phyloP scores from a whole-genome alignment of 2,329 filamentous ascomycete genomes.

The Microdochium nivale region DNA sequence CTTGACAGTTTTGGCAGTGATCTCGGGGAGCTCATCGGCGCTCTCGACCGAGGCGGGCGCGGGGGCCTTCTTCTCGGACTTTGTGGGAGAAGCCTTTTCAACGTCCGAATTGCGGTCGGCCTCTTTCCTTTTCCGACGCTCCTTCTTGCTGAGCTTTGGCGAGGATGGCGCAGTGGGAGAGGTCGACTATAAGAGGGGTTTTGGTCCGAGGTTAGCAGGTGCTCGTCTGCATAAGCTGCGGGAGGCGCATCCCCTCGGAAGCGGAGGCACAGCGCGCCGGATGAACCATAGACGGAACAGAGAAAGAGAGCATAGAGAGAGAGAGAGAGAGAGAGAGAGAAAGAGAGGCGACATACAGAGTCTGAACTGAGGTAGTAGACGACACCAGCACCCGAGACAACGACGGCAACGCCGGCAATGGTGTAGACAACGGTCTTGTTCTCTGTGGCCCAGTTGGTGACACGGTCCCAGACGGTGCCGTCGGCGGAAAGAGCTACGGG shows the following conservation, averaged over 20 bases:
- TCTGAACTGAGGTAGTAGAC: conserved; percentile 77
- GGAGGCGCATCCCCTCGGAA: not conserved
- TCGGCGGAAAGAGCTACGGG: conserved; percentile 38
- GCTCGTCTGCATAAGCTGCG: not conserved
- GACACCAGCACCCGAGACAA: conserved; percentile 83
- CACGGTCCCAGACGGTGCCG: conserved; percentile 73
- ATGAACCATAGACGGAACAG: not conserved
- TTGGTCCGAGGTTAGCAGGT: conserved; percentile 14
- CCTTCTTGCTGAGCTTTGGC: conserved; percentile 81
- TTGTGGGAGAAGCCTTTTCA: conserved; percentile 24
- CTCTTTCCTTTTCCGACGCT: conserved; percentile 81
- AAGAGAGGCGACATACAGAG: conserved; percentile 35
- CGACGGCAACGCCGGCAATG: conserved; percentile 86
- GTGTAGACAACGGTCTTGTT: conserved; percentile 96
- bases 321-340: not conserved
- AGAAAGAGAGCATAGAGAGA: not conserved
- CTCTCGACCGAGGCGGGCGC: conserved; percentile 45
- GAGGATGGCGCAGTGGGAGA: conserved; percentile 18
- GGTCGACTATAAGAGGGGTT: conserved; percentile 28
- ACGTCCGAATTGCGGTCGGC: conserved; percentile 50
- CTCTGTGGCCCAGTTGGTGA: conserved; percentile 87
- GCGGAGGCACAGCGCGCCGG: not conserved
- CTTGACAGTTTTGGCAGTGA: conserved; percentile 48
- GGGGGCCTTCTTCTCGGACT: conserved; percentile 27
- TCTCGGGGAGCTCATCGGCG: conserved; percentile 62